Conservation (phyloP, 2,329 filamentous ascomycete species). For the Penicillium sp. region DNA sequence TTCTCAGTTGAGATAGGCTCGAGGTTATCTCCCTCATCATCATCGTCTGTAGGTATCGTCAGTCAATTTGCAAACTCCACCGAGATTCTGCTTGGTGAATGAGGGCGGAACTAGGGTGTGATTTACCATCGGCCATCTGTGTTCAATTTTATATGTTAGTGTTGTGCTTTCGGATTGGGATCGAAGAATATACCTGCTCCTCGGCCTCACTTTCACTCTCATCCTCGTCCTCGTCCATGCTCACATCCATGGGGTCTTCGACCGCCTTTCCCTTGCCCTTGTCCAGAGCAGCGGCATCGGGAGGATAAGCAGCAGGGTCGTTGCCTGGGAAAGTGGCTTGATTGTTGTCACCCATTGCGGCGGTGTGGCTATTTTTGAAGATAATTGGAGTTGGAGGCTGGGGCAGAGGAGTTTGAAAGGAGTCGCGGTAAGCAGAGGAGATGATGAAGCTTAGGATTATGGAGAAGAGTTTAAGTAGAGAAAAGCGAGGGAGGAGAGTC, state of each 20-base stretch:
- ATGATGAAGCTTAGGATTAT: slow-evolving; percentile 4
- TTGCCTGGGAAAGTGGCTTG: slow-evolving; percentile 32
- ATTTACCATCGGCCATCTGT: slow-evolving; percentile 13
- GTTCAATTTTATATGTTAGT: slow-evolving; percentile 24
- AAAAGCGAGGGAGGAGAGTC: slow-evolving; percentile 21
- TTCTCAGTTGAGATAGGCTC: slow-evolving; percentile 90
- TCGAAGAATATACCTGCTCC: slow-evolving; percentile 39
- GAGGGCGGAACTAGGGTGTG: not conserved
- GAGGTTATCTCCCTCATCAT: slow-evolving; percentile 76
- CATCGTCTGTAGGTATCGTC: slow-evolving; percentile 48
- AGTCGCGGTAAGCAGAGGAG: slow-evolving; percentile 56
- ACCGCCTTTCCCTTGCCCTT: slow-evolving; percentile 87
- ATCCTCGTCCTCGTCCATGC: slow-evolving; percentile 79
- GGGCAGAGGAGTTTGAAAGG: slow-evolving; percentile 22
- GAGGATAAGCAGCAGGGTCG: slow-evolving; percentile 46
- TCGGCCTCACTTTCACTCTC: slow-evolving; percentile 66
- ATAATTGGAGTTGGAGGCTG: not conserved
- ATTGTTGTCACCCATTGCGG: slow-evolving; percentile 44
- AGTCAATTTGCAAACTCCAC: not conserved
- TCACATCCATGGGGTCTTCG: slow-evolving; percentile 62
- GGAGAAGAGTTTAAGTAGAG: slow-evolving; percentile 20
- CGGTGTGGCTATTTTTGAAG: slow-evolving; percentile 7
- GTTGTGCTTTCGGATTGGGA: not conserved
- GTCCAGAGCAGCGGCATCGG: slow-evolving; percentile 53
- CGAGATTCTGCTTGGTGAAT: not conserved